A percentile compares a stretch with the other conserved stretches of the same genome.
Conservation (phyloP, 2,329 filamentous ascomycete genomes). For the Magnaporthiopsis incrustans region DNA sequence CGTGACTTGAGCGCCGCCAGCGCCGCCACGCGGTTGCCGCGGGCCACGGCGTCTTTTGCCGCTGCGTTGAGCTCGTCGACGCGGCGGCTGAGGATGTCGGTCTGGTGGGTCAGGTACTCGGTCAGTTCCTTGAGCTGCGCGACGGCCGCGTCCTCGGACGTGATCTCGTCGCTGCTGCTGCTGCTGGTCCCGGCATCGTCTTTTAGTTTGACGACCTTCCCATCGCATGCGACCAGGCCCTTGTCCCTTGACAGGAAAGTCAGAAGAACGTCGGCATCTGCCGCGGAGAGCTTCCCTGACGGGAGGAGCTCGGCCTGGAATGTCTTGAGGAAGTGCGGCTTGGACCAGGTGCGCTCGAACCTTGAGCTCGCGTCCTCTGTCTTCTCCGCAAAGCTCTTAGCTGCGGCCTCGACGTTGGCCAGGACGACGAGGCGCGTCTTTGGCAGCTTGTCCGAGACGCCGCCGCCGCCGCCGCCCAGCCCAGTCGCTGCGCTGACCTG, state of each 20-base stretch:
- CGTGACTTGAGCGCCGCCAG: slow-evolving; percentile 73
- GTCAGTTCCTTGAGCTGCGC: slow-evolving; percentile 77
- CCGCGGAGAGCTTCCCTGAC: slow-evolving; percentile 42
- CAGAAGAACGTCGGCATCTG: slow-evolving; percentile 63
- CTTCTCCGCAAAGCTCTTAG: slow-evolving; percentile 43
- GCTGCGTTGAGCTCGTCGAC: slow-evolving; percentile 55
- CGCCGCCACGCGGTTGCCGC: slow-evolving; percentile 68
- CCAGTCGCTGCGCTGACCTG: slow-evolving; percentile 56
- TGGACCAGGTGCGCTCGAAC: slow-evolving; percentile 62
- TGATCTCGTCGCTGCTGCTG: slow-evolving; percentile 41
- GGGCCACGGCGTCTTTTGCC: slow-evolving; percentile 62
- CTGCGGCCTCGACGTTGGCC: slow-evolving; percentile 51
- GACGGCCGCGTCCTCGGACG: slow-evolving; percentile 71
- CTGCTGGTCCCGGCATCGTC: slow-evolving; percentile 24
- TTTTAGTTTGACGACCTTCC: slow-evolving; percentile 68
- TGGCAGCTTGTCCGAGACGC: slow-evolving; percentile 45
- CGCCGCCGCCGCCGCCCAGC: slow-evolving; percentile 18
- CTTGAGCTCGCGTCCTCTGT: slow-evolving; percentile 35
- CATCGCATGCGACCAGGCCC: slow-evolving; percentile 49
- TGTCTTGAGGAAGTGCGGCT: slow-evolving; percentile 51
- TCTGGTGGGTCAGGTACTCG: slow-evolving; percentile 64
- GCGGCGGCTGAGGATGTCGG: slow-evolving; percentile 56
- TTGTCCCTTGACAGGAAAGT: slow-evolving; percentile 63
- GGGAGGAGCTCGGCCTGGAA: slow-evolving; percentile 44
- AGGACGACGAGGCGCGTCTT: slow-evolving; percentile 59